These are phyloP conservation scores for Saturnispora sanitii DNA, from an alignment of 805 yeast species.

Conservation along the genomic window DNA sequence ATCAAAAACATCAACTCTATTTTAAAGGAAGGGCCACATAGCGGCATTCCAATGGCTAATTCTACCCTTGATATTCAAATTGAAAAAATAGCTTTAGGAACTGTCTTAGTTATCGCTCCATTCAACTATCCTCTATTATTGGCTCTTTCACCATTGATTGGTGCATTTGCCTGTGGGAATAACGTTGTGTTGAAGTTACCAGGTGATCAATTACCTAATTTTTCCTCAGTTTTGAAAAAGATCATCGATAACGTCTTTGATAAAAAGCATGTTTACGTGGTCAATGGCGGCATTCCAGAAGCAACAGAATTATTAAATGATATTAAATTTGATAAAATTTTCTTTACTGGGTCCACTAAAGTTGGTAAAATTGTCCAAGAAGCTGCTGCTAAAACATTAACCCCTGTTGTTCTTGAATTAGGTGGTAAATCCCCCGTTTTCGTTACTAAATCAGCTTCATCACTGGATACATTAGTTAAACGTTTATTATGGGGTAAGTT, in stretches of 20 bases:
- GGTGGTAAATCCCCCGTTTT: slow-evolving; percentile 92
- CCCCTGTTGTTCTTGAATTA: slow-evolving; percentile 73
- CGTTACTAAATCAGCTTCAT: slow-evolving; percentile 28
- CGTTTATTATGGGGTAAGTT: slow-evolving; percentile 74
- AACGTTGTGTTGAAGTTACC: slow-evolving; percentile 62
- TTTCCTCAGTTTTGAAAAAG: slow-evolving; percentile 45
- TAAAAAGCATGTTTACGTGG: slow-evolving; percentile 46
- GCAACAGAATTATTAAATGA: slow-evolving; percentile 45
- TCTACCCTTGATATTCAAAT: slow-evolving; percentile 19
- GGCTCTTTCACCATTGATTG: slow-evolving; percentile 54
- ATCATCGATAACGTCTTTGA: slow-evolving; percentile 46
- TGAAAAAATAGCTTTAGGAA: slow-evolving; percentile 47
- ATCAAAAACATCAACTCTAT: slow-evolving; percentile 53
- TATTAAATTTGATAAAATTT: slow-evolving; percentile 67
- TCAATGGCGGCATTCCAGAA: slow-evolving; percentile 63
- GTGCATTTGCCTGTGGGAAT: slow-evolving; percentile 84
- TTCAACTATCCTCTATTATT: slow-evolving; percentile 72
- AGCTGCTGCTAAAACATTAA: slow-evolving; percentile 76
- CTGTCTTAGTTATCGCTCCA: slow-evolving; percentile 63
- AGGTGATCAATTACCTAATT: slow-evolving; percentile 59
- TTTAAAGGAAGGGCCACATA: slow-evolving; percentile 41
- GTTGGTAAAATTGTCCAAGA: slow-evolving; percentile 72
- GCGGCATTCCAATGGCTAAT: slow-evolving; percentile 28
- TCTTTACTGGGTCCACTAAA: slow-evolving; percentile 71
- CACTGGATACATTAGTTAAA: slow-evolving; percentile 35